Conservation (phyloP, 495 filamentous ascomycete species). For the Beverwykella pulmonaria region DNA sequence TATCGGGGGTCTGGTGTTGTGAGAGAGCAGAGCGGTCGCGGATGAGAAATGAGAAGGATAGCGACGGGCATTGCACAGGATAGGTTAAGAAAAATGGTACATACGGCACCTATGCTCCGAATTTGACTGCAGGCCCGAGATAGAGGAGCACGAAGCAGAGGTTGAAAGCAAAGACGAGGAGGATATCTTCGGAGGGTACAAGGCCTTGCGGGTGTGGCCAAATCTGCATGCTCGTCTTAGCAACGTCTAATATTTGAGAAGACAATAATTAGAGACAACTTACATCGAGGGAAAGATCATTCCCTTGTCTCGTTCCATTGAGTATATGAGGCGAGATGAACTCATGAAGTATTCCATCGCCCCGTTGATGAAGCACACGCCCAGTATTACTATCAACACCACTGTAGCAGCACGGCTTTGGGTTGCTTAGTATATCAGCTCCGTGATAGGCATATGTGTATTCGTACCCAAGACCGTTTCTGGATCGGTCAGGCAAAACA, state of each 20-base stretch:
- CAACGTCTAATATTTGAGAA: neutral
- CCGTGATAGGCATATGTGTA: constrained; percentile 20
- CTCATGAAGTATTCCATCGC: constrained; percentile 13
- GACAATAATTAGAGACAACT: neutral
- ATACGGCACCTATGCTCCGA: constrained; percentile 1
- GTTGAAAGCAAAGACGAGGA: constrained; percentile 14
- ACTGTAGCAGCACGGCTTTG: constrained; percentile 6
- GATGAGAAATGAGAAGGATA: constrained; percentile 3
- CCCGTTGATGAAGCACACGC: constrained; percentile 17
- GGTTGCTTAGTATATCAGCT: constrained; percentile 15
- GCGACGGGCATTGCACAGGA: constrained; percentile 3
- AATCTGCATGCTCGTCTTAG: neutral
- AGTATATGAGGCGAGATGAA: neutral
- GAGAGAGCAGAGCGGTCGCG: neutral
- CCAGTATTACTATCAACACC: constrained; percentile 8
- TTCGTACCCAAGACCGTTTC: constrained; percentile 1
- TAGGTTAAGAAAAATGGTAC: constrained; percentile 6
- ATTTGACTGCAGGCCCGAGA: constrained; percentile 6
- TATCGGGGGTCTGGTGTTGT: constrained; percentile 2
- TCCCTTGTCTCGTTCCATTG: constrained; percentile 10
- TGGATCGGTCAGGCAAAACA: constrained; percentile 11
- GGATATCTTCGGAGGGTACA: constrained; percentile 3
- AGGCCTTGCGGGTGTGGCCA: neutral
- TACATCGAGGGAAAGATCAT: constrained; percentile 10
- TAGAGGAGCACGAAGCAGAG: constrained; percentile 16